Evolutionary conservation across 768 basidiomycete genomes (phyloP).

Genomic region (Polyporus arcularius): DNA sequence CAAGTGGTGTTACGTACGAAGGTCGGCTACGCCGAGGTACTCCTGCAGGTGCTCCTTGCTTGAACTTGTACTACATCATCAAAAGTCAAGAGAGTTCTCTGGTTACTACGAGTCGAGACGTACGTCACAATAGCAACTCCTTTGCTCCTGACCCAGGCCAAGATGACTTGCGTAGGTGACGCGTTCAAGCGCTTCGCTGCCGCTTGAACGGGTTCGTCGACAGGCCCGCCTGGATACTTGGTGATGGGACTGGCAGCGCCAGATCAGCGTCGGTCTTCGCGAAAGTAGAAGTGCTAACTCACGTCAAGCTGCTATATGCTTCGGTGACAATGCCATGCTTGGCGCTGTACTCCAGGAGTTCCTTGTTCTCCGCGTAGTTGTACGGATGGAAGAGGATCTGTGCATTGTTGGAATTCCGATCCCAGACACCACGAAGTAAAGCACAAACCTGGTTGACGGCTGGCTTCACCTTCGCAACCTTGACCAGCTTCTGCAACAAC

Average conservation of each 20-base stretch:
- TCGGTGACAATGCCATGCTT: slow-evolving; percentile 62
- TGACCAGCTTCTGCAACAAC: slow-evolving; percentile 52
- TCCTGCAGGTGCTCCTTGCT: slow-evolving; percentile 62
- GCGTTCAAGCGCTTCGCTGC: slow-evolving; percentile 56
- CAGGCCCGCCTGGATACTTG: slow-evolving; percentile 58
- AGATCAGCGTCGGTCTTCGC: neutral
- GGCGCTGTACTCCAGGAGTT: slow-evolving; percentile 52
- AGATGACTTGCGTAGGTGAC: slow-evolving; percentile 65
- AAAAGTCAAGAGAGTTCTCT: neutral
- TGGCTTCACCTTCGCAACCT: slow-evolving; percentile 55
- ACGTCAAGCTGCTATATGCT: slow-evolving; percentile 66
- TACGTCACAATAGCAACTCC: slow-evolving; percentile 67
- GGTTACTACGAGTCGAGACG: slow-evolving; percentile 2
- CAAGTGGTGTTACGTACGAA: slow-evolving; percentile 36
- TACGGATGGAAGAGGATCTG: slow-evolving; percentile 75
- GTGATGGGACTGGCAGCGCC: slow-evolving; percentile 54
- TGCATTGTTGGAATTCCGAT: neutral
- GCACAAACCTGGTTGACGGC: slow-evolving; percentile 68
- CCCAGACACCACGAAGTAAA: neutral
- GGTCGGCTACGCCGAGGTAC: slow-evolving; percentile 66
- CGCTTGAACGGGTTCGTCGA: slow-evolving; percentile 55
- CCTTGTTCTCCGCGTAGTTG: slow-evolving; percentile 60
- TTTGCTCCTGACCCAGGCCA: slow-evolving; percentile 70
- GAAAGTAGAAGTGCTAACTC: slow-evolving; percentile 23
- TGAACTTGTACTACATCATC: slow-evolving; percentile 52